A percentile compares a stretch with the other conserved stretches of the same genome.
phyloP scores from a whole-genome alignment of 805 yeast genomes.

The Diddensiella transvaalensis region DNA sequence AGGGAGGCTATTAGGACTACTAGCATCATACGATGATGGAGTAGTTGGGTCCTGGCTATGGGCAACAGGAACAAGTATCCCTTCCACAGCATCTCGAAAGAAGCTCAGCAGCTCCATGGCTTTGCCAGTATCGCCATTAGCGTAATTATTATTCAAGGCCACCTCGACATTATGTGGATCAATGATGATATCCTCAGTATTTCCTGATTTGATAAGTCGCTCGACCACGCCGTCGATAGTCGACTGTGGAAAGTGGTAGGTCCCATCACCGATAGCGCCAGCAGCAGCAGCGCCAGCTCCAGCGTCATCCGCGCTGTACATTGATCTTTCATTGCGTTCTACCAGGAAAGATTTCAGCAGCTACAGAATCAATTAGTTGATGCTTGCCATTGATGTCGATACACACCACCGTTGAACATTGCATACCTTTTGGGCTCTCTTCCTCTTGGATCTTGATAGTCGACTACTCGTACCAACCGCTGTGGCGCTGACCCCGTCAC shows the following conservation, averaged over 20 bases:
- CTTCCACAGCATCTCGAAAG: constrained; percentile 30
- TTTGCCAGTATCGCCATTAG: constrained; percentile 28
- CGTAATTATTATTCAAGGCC: constrained; percentile 30
- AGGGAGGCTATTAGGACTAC: not conserved
- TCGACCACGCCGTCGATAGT: not conserved
- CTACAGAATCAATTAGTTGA: too few relatives aligned
- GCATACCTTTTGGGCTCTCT: not conserved
- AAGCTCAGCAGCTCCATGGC: constrained; percentile 31
- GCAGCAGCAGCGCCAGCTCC: not conserved
- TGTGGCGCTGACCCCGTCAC: too few relatives aligned
- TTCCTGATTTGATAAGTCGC: not conserved
- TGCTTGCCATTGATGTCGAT: too few relatives aligned
- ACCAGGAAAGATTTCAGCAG: not conserved
- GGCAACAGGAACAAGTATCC: constrained; percentile 24
- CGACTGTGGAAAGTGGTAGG: not conserved
- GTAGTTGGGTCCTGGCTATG: constrained; percentile 10
- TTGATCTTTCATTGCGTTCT: not conserved
- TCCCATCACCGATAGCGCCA: too few relatives aligned
- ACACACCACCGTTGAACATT: too few relatives aligned
- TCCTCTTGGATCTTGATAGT: constrained; percentile 1
- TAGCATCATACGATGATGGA: not conserved
- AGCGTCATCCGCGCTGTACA: not conserved
- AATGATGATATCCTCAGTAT: constrained; percentile 11
- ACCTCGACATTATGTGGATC: constrained; percentile 17
- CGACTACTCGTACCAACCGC: not conserved